Conservation (phyloP, 768 basidiomycete species). For the Suillus clintonianus region DNA sequence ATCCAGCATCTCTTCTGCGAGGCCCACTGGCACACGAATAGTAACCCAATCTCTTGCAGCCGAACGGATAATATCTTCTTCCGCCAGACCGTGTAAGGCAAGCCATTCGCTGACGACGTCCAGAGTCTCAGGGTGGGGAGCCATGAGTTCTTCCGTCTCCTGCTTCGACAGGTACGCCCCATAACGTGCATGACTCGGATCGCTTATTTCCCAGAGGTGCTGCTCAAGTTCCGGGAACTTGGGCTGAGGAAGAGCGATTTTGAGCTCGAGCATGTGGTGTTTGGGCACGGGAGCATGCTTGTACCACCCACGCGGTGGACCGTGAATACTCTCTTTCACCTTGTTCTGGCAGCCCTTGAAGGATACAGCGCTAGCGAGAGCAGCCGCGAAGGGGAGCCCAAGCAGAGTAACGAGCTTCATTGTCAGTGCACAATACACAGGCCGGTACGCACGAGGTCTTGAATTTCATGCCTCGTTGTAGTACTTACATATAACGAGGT, state of each 20-base stretch:
- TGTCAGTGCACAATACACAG: background rate
- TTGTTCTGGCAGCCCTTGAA: slow-evolving; percentile 21
- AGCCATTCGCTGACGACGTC: slow-evolving; percentile 64
- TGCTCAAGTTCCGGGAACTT: slow-evolving; percentile 52
- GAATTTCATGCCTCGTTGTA: background rate
- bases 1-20: slow-evolving; percentile 72
- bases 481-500: background rate
- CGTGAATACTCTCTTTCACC: slow-evolving; percentile 52
- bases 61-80: slow-evolving; percentile 51
- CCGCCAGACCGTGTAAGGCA: slow-evolving; percentile 50
- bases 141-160: slow-evolving; percentile 62
- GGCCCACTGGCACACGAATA: slow-evolving; percentile 53
- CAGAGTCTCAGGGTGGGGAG: slow-evolving; percentile 56
- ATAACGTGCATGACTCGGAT: slow-evolving; percentile 56
- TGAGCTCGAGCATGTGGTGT: slow-evolving; percentile 51
- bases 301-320: slow-evolving; percentile 51
- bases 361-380: slow-evolving; percentile 12
- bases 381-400: slow-evolving; percentile 5
- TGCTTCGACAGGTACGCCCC: slow-evolving; percentile 62
- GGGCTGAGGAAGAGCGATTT: slow-evolving; percentile 57
- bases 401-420: background rate
- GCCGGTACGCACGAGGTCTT: background rate
- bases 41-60: slow-evolving; percentile 73
- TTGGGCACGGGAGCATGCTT: slow-evolving; percentile 43
- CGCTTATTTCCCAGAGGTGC: slow-evolving; percentile 58